Evolutionary conservation across 768 basidiomycete genomes (phyloP), one percentile per base, ranked within the genome.

Genomic region (Naematelia aurantialba): DNA sequence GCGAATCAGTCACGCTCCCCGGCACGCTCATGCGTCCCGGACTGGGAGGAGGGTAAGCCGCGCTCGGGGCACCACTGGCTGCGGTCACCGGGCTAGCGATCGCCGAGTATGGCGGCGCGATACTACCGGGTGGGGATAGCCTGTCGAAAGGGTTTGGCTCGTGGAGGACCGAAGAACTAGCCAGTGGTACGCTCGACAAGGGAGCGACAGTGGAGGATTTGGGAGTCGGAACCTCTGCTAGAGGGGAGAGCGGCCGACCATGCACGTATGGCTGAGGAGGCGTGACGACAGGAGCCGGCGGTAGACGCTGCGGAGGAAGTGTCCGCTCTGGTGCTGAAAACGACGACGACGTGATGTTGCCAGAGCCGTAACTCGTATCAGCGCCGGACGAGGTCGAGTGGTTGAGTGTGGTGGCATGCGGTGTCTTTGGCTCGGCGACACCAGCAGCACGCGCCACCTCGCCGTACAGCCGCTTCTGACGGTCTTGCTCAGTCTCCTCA

Each of bases 21-120:
- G 72, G 72, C 0, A 73, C 62, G 39, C 64, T 66, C 72, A 73
- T 70, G 12, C 65, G 65, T 14, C 67, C 65, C 4, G 69, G 69
- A 59, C 68, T 70, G 13, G 72, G 69, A 12, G 72, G 72, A 5
- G 72, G 72, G 58, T 58, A 73, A 12, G 51, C 45, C 4, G 72
- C 63, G 19, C 58, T 60, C 11, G 67, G 69, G 59, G 64, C 61
- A 34, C 44, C 60, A 17, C 60, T 61, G 1, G 63, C 58, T 14
- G 59, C 65, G 21, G 59, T 58, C 4, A 56, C 25, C 10, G 62
- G 45, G 11, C 59, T 44, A 4, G 71, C n/a, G n/a, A n/a, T n/a
- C n/a, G n/a, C 65, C 8, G 67, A 63, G 47, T 66, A 65, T 1
- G 68, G 69, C 1, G 68, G 60, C 4, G 63, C 62, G 22, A 63